These are phyloP conservation scores for Scytalidium lignicola DNA, from an alignment of 2,329 filamentous ascomycete genomes.

Conservation along the genomic window DNA sequence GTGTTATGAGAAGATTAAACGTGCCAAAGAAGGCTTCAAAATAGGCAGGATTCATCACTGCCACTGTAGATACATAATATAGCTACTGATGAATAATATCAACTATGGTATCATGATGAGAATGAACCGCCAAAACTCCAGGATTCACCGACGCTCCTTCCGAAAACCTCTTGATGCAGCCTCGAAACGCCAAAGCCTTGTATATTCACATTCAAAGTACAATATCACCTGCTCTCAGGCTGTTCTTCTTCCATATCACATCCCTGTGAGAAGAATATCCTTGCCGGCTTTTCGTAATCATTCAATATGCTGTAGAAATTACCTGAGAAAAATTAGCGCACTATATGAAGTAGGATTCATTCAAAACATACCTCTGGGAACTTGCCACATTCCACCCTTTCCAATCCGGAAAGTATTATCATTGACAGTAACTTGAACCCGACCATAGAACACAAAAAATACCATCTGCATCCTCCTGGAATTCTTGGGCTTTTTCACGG, in stretches of 20 bases:
- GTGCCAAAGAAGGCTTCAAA: neutral
- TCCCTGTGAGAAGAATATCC: constrained; percentile 89
- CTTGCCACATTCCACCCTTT: constrained; percentile 87
- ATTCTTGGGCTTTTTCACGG: constrained; percentile 86
- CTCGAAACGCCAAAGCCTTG: neutral
- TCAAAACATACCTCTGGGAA: constrained; percentile 73
- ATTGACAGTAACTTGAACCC: constrained; percentile 73
- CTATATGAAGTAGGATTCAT: constrained; percentile 1
- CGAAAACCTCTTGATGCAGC: neutral
- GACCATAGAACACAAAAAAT: constrained; percentile 83
- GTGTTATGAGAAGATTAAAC: neutral
- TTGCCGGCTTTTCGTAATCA: constrained; percentile 63
- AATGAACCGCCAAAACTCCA: neutral
- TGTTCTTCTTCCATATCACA: constrained; percentile 48
- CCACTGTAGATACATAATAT: neutral
- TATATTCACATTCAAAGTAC: neutral
- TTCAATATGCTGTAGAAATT: constrained; percentile 93
- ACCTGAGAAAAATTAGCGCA: constrained; percentile 46
- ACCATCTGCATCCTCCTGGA: constrained; percentile 94
- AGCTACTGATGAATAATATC: neutral
- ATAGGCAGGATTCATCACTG: neutral
- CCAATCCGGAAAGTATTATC: constrained; percentile 75
- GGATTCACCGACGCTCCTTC: neutral
- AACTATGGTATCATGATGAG: neutral
- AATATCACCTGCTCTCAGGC: neutral